Evolutionary conservation across 73 alveolate genomes (phyloP).

Genomic region (Symbiodinium pilosum): DNA sequence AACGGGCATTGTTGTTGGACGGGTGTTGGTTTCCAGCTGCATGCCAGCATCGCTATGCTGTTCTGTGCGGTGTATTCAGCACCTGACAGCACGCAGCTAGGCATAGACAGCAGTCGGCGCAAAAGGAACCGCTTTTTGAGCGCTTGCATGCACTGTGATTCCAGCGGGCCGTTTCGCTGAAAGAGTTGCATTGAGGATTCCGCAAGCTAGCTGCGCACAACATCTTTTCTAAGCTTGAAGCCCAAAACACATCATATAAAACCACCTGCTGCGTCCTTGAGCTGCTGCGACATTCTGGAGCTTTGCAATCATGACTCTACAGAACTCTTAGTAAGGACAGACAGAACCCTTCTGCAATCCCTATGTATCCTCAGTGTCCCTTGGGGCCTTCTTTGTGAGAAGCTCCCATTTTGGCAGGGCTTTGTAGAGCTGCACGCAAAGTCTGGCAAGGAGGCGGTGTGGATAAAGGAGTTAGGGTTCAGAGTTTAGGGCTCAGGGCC

Average conservation of each 20-base stretch:
- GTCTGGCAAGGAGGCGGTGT: conserved; percentile 45
- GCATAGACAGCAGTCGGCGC: conserved; percentile 25
- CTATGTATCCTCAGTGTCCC: no score
- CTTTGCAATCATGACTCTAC: no score
- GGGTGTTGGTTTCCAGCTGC: neutral
- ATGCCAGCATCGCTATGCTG: conserved; percentile 83
- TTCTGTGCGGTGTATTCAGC: neutral
- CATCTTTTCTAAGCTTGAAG: no score
- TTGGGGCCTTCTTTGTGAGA: no score
- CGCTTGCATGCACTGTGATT: conserved; percentile 53
- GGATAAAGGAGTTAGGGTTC: neutral
- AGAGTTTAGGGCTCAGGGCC: no score
- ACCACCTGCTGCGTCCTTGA: no score
- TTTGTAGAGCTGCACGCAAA: conserved; percentile 55
- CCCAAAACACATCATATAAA: no score
- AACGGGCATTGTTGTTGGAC: conserved; percentile 16
- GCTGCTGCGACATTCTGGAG: no score
- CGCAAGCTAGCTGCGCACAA: no score
- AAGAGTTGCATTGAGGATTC: no score
- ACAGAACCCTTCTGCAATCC: no score
- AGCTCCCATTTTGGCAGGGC: conserved; percentile 24
- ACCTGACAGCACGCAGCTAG: conserved; percentile 52
- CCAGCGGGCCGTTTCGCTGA: conserved; percentile 81
- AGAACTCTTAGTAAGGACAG: no score
- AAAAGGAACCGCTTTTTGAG: conserved; percentile 85